Evolutionary conservation across 352 stramenopile genomes (phyloP).

Genomic region (Phytophthora agathidicida): DNA sequence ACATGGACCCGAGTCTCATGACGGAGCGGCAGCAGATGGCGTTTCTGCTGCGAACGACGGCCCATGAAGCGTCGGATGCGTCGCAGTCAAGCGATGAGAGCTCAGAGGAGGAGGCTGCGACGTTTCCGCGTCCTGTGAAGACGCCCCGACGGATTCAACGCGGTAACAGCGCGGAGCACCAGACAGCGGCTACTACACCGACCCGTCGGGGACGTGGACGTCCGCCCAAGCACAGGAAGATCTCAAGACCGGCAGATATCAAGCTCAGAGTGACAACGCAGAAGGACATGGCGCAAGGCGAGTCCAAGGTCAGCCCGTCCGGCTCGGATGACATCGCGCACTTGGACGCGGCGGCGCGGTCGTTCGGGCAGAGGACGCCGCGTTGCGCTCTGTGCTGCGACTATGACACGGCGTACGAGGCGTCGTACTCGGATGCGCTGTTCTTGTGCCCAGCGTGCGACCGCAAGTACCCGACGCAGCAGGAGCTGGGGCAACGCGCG

Average conservation of each 20-base stretch:
- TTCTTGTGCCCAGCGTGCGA: slow-evolving; percentile 78
- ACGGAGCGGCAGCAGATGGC: slow-evolving; percentile 82
- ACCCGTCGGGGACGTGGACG: slow-evolving; percentile 27
- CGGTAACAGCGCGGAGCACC: slow-evolving; percentile 1
- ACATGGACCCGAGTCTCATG: slow-evolving; percentile 73
- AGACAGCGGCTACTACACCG: background rate
- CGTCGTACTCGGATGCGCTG: slow-evolving; percentile 52
- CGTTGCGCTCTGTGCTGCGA: slow-evolving; percentile 72
- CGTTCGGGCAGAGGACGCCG: slow-evolving; percentile 38
- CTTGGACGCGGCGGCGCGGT: slow-evolving; percentile 30
- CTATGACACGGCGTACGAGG: slow-evolving; percentile 39
- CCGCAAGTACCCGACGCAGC: slow-evolving; percentile 84
- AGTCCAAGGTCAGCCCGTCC: slow-evolving; percentile 43
- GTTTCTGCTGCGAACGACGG: slow-evolving; percentile 74
- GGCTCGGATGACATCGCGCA: slow-evolving; percentile 55
- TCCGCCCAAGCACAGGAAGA: slow-evolving; percentile 33
- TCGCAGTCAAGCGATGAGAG: slow-evolving; percentile 33
- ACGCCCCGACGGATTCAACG: slow-evolving; percentile 20
- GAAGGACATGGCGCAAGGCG: background rate
- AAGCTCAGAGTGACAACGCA: slow-evolving; percentile 12
- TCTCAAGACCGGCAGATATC: background rate
- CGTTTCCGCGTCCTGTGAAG: slow-evolving; percentile 11
- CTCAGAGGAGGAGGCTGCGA: slow-evolving; percentile 30
- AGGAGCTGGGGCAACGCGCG: slow-evolving; percentile 55
- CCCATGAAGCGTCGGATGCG: slow-evolving; percentile 51